These are phyloP conservation scores for Curvularia hawaiiensis DNA, from an alignment of 2,329 filamentous ascomycete genomes.

Conservation along the genomic window DNA sequence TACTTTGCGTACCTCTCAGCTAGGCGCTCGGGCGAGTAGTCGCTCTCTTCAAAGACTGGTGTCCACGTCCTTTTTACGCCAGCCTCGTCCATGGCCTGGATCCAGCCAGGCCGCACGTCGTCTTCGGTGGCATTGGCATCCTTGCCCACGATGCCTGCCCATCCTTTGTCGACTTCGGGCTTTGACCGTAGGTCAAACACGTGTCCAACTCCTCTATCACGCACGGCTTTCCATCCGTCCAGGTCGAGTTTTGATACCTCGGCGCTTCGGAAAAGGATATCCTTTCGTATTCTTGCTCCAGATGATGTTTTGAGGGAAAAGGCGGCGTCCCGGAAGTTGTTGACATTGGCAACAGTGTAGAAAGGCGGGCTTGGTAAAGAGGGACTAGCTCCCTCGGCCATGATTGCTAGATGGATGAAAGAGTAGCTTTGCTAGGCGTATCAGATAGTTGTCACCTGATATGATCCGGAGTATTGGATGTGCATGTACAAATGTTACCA, in stretches of 20 bases:
- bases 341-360: constrained; percentile 38
- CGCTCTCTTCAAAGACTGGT: constrained; percentile 67
- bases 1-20: constrained; percentile 67
- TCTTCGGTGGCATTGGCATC: constrained; percentile 39
- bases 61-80: constrained; percentile 61
- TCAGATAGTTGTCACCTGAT: background rate
- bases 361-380: constrained; percentile 41
- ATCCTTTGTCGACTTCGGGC: constrained; percentile 60
- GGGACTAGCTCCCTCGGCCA: background rate
- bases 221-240: constrained; percentile 27
- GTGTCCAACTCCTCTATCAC: constrained; percentile 62
- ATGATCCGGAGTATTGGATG: background rate
- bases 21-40: constrained; percentile 67
- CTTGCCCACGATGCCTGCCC: constrained; percentile 27
- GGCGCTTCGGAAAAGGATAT: constrained; percentile 69
- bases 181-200: constrained; percentile 72
- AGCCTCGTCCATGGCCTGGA: constrained; percentile 36
- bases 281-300: constrained; percentile 53
- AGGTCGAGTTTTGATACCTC: constrained; percentile 56
- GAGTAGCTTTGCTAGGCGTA: background rate
- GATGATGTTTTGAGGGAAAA: constrained; percentile 32
- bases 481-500: background rate
- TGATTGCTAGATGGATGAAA: background rate
- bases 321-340: constrained; percentile 45
- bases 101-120: constrained; percentile 40